phyloP scores from a whole-genome alignment of 805 yeast species.

The Pichia cabralensis region DNA sequence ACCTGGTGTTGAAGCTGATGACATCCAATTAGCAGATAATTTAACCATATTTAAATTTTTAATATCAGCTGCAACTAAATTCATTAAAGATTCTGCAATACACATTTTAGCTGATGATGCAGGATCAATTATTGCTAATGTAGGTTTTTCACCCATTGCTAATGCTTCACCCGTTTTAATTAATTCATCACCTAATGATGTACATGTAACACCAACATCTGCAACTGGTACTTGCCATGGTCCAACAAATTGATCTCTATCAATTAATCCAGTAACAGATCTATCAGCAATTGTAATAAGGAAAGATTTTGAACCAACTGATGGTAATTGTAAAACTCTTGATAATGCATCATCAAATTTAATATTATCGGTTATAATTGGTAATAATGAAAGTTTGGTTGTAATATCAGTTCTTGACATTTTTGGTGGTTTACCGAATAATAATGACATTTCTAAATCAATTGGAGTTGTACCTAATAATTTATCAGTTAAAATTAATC shows the following conservation, averaged over 20 bases:
- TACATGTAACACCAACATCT: slow-evolving; percentile 92
- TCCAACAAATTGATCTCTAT: slow-evolving; percentile 97
- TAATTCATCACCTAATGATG: slow-evolving; percentile 70
- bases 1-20: slow-evolving; percentile 89
- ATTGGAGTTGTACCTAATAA: slow-evolving; percentile 77
- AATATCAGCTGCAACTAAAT: slow-evolving; percentile 83
- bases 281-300: slow-evolving; percentile 97
- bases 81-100: slow-evolving; percentile 89
- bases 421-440: slow-evolving; percentile 96
- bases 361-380: slow-evolving; percentile 26
- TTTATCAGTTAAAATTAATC: slow-evolving; percentile 71
- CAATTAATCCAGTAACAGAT: slow-evolving; percentile 92
- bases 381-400: slow-evolving; percentile 41
- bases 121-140: slow-evolving; percentile 77
- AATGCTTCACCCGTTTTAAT: slow-evolving; percentile 88
- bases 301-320: slow-evolving; percentile 93
- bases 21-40: slow-evolving; percentile 98
- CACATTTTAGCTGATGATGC: slow-evolving; percentile 90
- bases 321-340: slow-evolving; percentile 79
- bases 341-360: slow-evolving; percentile 55
- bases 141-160: slow-evolving; percentile 96
- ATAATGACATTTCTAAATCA: slow-evolving; percentile 87
- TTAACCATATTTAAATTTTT: slow-evolving; percentile 65
- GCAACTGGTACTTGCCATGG: slow-evolving; percentile 99
- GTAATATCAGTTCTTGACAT: slow-evolving; percentile 71